These are phyloP conservation scores for Podospora bellae-mahoneyi DNA, from an alignment of 495 filamentous ascomycete species.

Conservation along the genomic window DNA sequence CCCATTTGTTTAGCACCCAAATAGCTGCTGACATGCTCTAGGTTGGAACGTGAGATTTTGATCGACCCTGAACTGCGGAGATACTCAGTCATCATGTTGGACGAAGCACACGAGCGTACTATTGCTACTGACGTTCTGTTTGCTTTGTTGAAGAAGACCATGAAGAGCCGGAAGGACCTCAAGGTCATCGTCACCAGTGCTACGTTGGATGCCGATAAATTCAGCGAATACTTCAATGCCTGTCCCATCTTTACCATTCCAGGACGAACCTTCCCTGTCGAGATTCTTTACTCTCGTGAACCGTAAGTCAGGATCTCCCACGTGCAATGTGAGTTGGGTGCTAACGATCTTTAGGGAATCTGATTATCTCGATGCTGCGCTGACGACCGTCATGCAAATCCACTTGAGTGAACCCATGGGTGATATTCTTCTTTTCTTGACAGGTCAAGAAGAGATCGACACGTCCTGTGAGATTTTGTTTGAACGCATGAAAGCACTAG, in stretches of 20 bases:
- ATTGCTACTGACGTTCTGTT: slow-evolving; percentile 96
- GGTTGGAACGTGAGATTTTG: slow-evolving; percentile 84
- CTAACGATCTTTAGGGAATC: slow-evolving; percentile 51
- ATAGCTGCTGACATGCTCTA: slow-evolving; percentile 5
- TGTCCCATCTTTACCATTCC: slow-evolving; percentile 97
- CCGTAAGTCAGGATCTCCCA: slow-evolving; percentile 41
- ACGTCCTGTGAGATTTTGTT: slow-evolving; percentile 87
- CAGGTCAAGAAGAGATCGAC: slow-evolving; percentile 97
- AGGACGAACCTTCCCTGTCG: slow-evolving; percentile 89
- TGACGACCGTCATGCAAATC: slow-evolving; percentile 97
- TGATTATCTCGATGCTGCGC: slow-evolving; percentile 93
- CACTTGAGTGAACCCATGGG: slow-evolving; percentile 86
- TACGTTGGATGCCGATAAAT: slow-evolving; percentile 96
- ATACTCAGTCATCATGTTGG: slow-evolving; percentile 96
- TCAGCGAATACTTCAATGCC: slow-evolving; percentile 89
- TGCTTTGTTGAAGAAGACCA: slow-evolving; percentile 87
- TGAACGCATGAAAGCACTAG: slow-evolving; percentile 95
- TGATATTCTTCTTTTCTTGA: slow-evolving; percentile 94
- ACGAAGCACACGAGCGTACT: slow-evolving; percentile 96
- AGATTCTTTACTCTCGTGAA: slow-evolving; percentile 90
- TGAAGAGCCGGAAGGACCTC: slow-evolving; percentile 80
- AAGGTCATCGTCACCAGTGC: slow-evolving; percentile 95
- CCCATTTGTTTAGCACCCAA: too few species aligned
- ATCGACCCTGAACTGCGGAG: slow-evolving; percentile 80
- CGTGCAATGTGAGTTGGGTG: neutral